Evolutionary conservation across 169 alveolate species (phyloP), one percentile per base, ranked within the genome.

Genomic region (Plasmodium yoelii): DNA sequence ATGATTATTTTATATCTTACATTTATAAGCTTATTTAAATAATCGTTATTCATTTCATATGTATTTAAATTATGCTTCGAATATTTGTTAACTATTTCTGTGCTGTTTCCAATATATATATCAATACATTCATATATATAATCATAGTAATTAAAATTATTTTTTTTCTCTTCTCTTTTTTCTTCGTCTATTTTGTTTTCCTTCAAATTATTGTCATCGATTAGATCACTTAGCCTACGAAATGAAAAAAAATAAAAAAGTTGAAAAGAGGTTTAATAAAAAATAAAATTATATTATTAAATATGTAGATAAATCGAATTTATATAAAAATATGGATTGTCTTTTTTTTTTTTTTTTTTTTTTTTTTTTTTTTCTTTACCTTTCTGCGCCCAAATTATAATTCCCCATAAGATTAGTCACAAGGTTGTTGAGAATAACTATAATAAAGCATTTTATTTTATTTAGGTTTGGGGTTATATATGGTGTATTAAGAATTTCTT

Each of bases 101-200:
- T 65, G 7, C 24, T 24, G 47, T 70, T 67, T 44, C 71, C 91
- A 2, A 70, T 64, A 60, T n/a, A 86, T 59, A 86, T 86, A 69
- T 86, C 87, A 18, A 86, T 69, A 53, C 91, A 68, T n/a, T 86
- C 68, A 49, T 86, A 86, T 69, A 86, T 69, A 72, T 69, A 86
- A 39, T 86, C 91, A 51, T 57, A 57, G 64, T 86, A 86, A 70
- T 86, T 86, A 56, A 86, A 60, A 63, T 56, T 47, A 12, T 56
- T 86, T 57, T 59, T 86, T 67, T 80, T 67, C 47, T 86, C 87
- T 28, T 86, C 91, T 59, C 75, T 68, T 47, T 69, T 51, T 86
- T 70, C 91, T 24, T 86, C 91, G 15, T 86, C 91, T 44, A 86
- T 70, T 69, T 86, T 86, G 46, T 70, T 86, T 70, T 86, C 91